These are phyloP conservation scores for Monosporascus ibericus DNA, from an alignment of 2,329 filamentous ascomycete species.

Conservation along the genomic window DNA sequence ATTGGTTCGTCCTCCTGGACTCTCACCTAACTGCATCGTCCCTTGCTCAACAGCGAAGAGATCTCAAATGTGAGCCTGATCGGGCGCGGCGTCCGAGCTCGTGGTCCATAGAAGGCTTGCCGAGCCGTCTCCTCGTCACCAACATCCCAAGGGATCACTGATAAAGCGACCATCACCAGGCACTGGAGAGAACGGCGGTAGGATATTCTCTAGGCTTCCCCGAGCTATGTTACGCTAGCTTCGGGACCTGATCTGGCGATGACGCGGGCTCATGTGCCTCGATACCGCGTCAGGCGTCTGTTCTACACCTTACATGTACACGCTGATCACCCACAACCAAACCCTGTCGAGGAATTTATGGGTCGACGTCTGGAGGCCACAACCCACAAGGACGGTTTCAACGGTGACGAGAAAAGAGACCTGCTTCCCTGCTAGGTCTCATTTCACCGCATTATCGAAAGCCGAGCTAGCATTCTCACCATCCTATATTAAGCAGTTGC, in stretches of 20 bases:
- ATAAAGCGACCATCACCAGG: background rate
- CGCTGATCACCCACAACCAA: background rate
- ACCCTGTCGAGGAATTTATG: background rate
- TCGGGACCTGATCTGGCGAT: background rate
- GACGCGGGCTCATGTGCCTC: background rate
- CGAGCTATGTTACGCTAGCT: background rate
- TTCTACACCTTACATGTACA: background rate
- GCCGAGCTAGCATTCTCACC: background rate
- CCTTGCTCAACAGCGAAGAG: background rate
- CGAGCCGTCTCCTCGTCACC: background rate
- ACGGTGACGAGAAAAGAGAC: background rate
- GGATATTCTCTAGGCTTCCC: background rate
- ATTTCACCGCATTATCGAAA: background rate
- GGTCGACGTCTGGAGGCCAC: background rate
- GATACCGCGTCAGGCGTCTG: background rate
- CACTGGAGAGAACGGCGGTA: background rate
- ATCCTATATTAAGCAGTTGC: background rate
- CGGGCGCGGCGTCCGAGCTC: background rate
- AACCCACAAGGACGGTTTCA: background rate
- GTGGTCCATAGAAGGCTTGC: background rate
- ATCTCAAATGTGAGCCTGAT: background rate
- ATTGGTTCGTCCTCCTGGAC: background rate
- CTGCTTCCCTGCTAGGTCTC: background rate
- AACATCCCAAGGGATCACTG: background rate
- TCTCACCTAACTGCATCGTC: background rate